phyloP scores from a whole-genome alignment of 2,329 filamentous ascomycete species.

The Aspergillus niger region DNA sequence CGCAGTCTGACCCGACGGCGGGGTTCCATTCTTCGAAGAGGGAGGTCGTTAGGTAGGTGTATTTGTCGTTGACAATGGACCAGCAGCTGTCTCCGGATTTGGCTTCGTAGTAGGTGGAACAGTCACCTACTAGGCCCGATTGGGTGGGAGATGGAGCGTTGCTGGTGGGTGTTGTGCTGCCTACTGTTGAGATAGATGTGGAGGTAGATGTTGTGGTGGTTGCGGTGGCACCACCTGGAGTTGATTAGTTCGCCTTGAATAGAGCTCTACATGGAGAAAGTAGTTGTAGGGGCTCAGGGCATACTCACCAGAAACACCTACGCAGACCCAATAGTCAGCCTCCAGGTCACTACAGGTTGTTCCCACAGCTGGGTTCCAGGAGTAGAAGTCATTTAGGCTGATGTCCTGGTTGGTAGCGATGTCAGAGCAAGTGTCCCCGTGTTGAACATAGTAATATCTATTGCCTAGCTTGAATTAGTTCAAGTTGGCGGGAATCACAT shows the following conservation, averaged over 20 bases:
- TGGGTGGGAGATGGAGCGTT: constrained; percentile 20
- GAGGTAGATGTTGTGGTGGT: not conserved
- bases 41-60: constrained; percentile 6
- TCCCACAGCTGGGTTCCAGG: constrained; percentile 11
- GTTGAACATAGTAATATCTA: not conserved
- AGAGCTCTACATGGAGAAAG: not conserved
- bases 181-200: not conserved
- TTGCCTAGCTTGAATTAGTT: not conserved
- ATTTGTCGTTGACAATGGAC: constrained; percentile 13
- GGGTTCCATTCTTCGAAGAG: constrained; percentile 19
- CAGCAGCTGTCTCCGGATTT: constrained; percentile 17
- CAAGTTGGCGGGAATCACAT: not conserved
- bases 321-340: constrained; percentile 2
- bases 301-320: not conserved
- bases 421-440: constrained; percentile 4
- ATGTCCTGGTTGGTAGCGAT: constrained; percentile 6
- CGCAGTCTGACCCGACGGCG: constrained; percentile 15
- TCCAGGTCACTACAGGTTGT: constrained; percentile 1
- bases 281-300: not conserved
- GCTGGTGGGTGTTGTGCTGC: constrained; percentile 5
- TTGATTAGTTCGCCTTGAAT: not conserved
- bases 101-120: constrained; percentile 21
- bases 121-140: constrained; percentile 15
- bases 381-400: constrained; percentile 5
- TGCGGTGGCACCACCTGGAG: not conserved